phyloP scores from a whole-genome alignment of 2,329 filamentous ascomycete genomes.

The Incumbomyces delicatus region DNA sequence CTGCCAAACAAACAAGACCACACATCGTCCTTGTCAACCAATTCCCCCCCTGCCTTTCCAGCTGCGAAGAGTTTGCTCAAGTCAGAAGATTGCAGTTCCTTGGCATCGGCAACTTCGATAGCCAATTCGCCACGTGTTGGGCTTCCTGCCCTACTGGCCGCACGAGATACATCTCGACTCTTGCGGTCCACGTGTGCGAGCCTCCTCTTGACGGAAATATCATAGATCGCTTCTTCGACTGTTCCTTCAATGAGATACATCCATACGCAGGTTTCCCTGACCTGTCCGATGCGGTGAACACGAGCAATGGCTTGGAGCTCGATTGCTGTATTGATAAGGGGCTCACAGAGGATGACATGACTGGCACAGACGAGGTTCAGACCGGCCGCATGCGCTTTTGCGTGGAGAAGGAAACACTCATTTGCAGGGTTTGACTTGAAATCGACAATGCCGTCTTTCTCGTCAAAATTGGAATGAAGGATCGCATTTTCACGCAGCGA shows the following conservation, averaged over 20 bases:
- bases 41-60: slow-evolving; percentile 63
- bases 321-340: slow-evolving; percentile 82
- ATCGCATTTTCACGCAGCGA: slow-evolving; percentile 67
- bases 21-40: slow-evolving; percentile 66
- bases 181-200: slow-evolving; percentile 58
- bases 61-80: slow-evolving; percentile 62
- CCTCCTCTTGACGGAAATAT: slow-evolving; percentile 69
- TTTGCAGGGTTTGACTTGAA: slow-evolving; percentile 66
- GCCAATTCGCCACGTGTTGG: slow-evolving; percentile 37
- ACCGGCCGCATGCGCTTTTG: slow-evolving; percentile 76
- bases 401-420: slow-evolving; percentile 83
- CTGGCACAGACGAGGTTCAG: slow-evolving; percentile 87
- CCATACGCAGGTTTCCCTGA: slow-evolving; percentile 82
- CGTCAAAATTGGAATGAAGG: slow-evolving; percentile 60
- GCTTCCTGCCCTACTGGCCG: slow-evolving; percentile 24
- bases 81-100: slow-evolving; percentile 67
- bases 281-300: slow-evolving; percentile 88
- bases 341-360: slow-evolving; percentile 91
- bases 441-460: slow-evolving; percentile 56
- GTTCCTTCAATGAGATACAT: slow-evolving; percentile 87
- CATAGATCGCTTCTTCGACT: slow-evolving; percentile 85
- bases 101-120: slow-evolving; percentile 75
- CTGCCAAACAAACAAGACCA: slow-evolving; percentile 79
- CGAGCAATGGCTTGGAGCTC: slow-evolving; percentile 92
- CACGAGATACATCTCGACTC: slow-evolving; percentile 11